Base-by-base conservation (phyloP, 2,329 filamentous ascomycete species). In the Paraconiothyrium brasiliense region DNA sequence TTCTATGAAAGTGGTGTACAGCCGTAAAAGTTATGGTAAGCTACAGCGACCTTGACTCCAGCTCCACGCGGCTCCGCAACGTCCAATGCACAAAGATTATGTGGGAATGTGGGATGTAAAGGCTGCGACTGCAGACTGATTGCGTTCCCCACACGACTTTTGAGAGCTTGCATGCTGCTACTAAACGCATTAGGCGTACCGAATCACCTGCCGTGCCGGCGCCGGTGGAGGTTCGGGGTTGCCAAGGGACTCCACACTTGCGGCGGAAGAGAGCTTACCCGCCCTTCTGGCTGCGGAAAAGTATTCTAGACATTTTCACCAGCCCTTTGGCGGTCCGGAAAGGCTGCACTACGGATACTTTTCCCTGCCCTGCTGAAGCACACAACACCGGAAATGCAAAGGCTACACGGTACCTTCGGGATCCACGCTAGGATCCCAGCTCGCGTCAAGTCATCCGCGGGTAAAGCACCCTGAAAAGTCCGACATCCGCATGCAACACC, bases 141-240 rank as follows among this genome's bases (percentile, higher is more conserved):
- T 61, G 63, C 54, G 52, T 65, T 69, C 73, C 71, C 74, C 74
- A 77, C 72, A 77, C 68, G 56, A 63, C 66, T 70, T 66, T 67
- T 68, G 66, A 64, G 63, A 59, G 63, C 63, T 63, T 67, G 65
- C 67, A 75, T 67, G 51, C 66, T 63, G 54, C 43, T 60, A 57
- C 67, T 74, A 76, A 61, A 59, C 67, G 57, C 37, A 63, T 71
- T 64, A 22, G 64, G 68, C 62, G 34, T 63, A 62, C 75, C 73
- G 73, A 74, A 43, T 32, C 66, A 73, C 67, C 65, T 76, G 73
- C 75, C 75, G 75, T 61, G 61, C 70, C 69, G 72, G 68, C 67
- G 64, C 69, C 67, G 71, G 71, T 70, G 69, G 68, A 70, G 67
- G 62, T 61, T 59, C 57, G 47, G 57, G 14, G 61, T 39, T 34